These are phyloP conservation scores for Clausena lansium DNA, from an alignment of 345 rosid species.

Conservation along the genomic window DNA sequence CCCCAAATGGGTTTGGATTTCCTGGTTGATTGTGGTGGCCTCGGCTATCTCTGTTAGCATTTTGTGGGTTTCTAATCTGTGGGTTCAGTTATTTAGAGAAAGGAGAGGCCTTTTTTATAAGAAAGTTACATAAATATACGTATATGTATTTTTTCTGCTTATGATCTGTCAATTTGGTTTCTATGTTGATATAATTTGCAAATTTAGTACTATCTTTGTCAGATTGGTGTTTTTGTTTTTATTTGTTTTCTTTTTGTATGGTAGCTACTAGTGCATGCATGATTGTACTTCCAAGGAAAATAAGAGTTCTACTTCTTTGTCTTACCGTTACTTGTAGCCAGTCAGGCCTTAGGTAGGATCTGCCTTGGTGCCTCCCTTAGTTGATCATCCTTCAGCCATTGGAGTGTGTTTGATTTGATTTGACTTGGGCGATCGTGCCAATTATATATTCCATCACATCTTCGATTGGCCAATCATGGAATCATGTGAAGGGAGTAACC, in stretches of 20 bases:
- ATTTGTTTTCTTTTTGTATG: not conserved
- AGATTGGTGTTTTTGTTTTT: not conserved
- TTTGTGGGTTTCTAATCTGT: constrained; percentile 76
- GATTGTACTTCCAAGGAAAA: not conserved
- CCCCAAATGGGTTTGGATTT: constrained; percentile 85
- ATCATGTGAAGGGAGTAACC: not conserved
- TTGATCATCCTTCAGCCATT: not conserved
- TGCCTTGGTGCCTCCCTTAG: not conserved
- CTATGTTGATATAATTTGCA: not conserved
- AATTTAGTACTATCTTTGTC: not conserved
- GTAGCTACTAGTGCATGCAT: too few species aligned
- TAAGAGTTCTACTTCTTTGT: not conserved
- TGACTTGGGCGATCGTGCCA: not conserved
- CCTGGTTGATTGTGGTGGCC: constrained; percentile 73
- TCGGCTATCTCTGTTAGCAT: constrained; percentile 73
- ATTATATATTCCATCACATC: not conserved
- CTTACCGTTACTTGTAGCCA: not conserved
- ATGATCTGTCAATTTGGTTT: not conserved
- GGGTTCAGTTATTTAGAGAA: constrained; percentile 64
- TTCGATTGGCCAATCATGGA: not conserved
- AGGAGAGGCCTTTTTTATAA: constrained; percentile 36
- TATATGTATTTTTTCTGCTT: not conserved
- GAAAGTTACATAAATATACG: constrained; percentile 36
- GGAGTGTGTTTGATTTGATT: not conserved
- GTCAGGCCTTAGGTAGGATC: not conserved